phyloP scores from a whole-genome alignment of 2,329 filamentous ascomycete genomes.

The Pseudogymnoascus sp. region DNA sequence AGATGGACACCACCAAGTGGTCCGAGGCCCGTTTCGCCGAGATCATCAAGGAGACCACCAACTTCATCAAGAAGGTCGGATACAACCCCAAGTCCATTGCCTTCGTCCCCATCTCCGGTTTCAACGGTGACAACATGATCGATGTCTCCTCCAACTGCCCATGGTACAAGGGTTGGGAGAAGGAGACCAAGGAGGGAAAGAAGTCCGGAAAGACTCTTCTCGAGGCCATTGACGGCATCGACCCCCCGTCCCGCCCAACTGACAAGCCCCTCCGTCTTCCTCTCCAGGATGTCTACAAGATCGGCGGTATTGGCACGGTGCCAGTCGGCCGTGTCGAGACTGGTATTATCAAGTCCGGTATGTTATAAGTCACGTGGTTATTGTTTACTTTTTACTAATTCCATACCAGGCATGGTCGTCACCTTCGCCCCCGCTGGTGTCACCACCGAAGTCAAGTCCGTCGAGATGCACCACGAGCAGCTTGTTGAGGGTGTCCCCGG shows the following conservation, averaged over 20 bases:
- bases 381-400: neutral
- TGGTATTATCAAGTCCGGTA: constrained; percentile 79
- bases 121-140: constrained; percentile 99
- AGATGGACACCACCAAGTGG: constrained; percentile 99
- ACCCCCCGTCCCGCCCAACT: constrained; percentile 82
- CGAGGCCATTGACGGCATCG: constrained; percentile 96
- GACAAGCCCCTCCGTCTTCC: constrained; percentile 99
- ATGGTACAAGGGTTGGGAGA: constrained; percentile 99
- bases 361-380: constrained; percentile 72
- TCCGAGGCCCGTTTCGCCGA: constrained; percentile 92
- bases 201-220: constrained; percentile 91
- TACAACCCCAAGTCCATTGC: constrained; percentile 99
- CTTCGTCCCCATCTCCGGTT: constrained; percentile 99
- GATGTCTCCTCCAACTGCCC: constrained; percentile 81
- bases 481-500: constrained; percentile 88
- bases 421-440: constrained; percentile 98
- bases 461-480: constrained; percentile 99
- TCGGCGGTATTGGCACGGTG: constrained; percentile 99
- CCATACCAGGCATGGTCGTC: constrained; percentile 71
- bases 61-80: constrained; percentile 99
- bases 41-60: constrained; percentile 99
- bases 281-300: constrained; percentile 99
- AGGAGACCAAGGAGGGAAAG: constrained; percentile 90
- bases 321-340: constrained; percentile 99
- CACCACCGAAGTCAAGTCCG: constrained; percentile 99